Conservation (phyloP, 2,329 filamentous ascomycete species). For the Fonsecaea pugnacius region DNA sequence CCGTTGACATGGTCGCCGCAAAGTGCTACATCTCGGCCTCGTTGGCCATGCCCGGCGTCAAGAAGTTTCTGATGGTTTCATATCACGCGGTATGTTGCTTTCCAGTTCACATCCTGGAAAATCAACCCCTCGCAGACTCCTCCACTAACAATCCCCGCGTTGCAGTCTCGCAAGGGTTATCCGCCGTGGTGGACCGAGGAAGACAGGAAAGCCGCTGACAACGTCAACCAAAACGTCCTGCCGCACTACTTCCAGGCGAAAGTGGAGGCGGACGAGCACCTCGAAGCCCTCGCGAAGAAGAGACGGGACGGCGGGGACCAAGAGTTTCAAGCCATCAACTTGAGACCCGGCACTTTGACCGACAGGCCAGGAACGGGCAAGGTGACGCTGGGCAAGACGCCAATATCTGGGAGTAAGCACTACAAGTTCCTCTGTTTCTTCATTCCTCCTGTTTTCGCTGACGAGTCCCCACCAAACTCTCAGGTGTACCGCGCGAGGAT, state of each 20-base stretch:
- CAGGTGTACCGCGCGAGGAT: constrained; percentile 53
- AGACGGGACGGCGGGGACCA: constrained; percentile 38
- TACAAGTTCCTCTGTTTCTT: not conserved
- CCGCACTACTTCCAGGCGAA: constrained; percentile 60
- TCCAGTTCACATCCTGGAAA: not conserved
- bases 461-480: constrained; percentile 1
- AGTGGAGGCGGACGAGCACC: constrained; percentile 60
- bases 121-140: not conserved
- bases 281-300: constrained; percentile 52
- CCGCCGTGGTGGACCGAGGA: constrained; percentile 58
- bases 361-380: constrained; percentile 54
- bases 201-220: constrained; percentile 52
- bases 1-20: constrained; percentile 60
- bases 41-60: constrained; percentile 50
- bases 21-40: constrained; percentile 59
- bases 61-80: constrained; percentile 61
- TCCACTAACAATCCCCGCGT: not conserved
- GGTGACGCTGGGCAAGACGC: constrained; percentile 55
- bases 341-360: constrained; percentile 57
- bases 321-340: constrained; percentile 55
- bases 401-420: constrained; percentile 42
- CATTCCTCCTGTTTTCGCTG: not conserved
- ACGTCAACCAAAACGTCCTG: constrained; percentile 55
- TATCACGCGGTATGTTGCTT: constrained; percentile 48
- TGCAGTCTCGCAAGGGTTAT: constrained; percentile 49